A percentile compares a stretch with the other conserved stretches of the same genome.
Conservation (phyloP, 805 yeast genomes). For the Candida dendrica region DNA sequence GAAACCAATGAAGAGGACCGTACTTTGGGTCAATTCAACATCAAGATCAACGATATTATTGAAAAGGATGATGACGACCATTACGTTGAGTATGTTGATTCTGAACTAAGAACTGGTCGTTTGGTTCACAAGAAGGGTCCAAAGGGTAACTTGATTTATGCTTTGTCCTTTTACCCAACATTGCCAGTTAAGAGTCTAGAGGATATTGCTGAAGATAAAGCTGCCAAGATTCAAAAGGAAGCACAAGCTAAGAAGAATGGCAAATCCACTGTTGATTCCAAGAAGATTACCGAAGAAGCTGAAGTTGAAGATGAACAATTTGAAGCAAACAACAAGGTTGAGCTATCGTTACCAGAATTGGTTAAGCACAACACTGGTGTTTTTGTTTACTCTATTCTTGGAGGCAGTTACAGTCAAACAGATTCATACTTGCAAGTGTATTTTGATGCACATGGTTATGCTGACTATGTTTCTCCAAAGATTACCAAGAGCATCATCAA, state of each 20-base stretch:
- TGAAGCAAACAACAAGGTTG: constrained; percentile 31
- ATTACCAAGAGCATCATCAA: constrained; percentile 28
- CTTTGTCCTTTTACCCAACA: constrained; percentile 77
- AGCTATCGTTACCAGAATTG: constrained; percentile 52
- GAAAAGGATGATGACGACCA: constrained; percentile 54
- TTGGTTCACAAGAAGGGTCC: constrained; percentile 74
- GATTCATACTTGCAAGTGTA: constrained; percentile 65
- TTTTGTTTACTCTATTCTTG: constrained; percentile 56
- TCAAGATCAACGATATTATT: constrained; percentile 61
- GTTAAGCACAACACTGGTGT: constrained; percentile 65
- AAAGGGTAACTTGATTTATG: constrained; percentile 71
- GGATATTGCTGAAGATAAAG: constrained; percentile 48
- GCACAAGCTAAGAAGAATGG: constrained; percentile 15
- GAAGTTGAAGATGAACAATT: constrained; percentile 31
- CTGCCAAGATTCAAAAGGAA: constrained; percentile 29
- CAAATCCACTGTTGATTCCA: constrained; percentile 1
- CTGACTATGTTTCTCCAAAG: constrained; percentile 51
- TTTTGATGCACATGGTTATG: constrained; percentile 68
- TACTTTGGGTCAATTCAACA: constrained; percentile 74
- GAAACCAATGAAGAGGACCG: constrained; percentile 76
- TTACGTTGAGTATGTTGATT: constrained; percentile 50
- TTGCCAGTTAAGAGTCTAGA: constrained; percentile 72
- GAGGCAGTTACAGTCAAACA: constrained; percentile 47
- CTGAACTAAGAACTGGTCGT: constrained; percentile 49
- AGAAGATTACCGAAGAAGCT: constrained; percentile 22